Conservation (phyloP, 345 rosid species). For the Durio zibethinus region DNA sequence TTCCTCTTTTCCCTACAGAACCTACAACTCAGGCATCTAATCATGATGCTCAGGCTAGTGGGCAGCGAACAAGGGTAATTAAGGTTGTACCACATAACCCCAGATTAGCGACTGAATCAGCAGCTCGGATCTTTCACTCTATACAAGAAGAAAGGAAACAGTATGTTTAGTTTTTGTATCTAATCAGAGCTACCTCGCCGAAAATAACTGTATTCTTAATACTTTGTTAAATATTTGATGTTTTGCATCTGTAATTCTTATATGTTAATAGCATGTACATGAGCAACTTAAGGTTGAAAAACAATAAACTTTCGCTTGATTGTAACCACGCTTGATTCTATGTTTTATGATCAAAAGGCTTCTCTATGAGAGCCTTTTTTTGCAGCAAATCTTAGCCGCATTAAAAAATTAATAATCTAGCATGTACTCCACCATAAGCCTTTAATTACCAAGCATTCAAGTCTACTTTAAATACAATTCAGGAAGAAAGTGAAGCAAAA, state of each 20-base stretch:
- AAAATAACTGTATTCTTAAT: constrained; percentile 9
- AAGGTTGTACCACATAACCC: constrained; percentile 58
- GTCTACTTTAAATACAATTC: not conserved
- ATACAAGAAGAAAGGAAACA: constrained; percentile 65
- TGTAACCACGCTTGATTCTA: not conserved
- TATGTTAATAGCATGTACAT: constrained; percentile 6
- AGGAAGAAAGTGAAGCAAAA: not conserved
- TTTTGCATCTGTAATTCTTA: not conserved
- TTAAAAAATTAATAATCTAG: no score
- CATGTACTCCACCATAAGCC: no score
- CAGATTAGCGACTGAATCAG: constrained; percentile 59
- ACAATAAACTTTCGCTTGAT: not conserved
- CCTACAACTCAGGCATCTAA: constrained; percentile 30
- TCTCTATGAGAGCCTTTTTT: not conserved
- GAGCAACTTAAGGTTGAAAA: not conserved
- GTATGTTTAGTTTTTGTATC: constrained; percentile 27
- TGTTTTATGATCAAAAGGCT: not conserved
- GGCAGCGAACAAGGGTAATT: constrained; percentile 41
- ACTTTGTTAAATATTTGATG: not conserved
- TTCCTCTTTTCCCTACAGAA: constrained; percentile 56
- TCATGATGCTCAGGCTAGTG: constrained; percentile 24
- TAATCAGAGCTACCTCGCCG: not conserved
- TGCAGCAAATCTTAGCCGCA: no score
- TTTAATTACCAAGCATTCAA: not conserved
- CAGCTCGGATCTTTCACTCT: constrained; percentile 54